Base-by-base conservation (phyloP, 2,329 filamentous ascomycete genomes). In the Pseudofabraea citricarpa region DNA sequence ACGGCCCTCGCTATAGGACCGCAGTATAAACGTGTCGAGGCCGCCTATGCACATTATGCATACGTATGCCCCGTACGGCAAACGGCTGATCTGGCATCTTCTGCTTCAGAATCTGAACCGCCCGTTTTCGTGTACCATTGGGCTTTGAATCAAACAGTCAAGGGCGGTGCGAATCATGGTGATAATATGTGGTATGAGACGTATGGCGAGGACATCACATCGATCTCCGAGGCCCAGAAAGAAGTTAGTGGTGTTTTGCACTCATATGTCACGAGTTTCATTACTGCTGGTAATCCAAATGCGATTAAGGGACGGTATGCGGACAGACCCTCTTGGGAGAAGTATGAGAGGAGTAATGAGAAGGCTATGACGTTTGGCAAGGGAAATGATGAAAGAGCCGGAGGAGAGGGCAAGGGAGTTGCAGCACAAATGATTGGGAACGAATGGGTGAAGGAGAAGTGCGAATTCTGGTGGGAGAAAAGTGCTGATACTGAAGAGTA, bases 61-160 rank as follows among this genome's bases (percentile, higher is more conserved):
- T 83, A 83, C 54, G 74, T 81, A 39, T 78, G 74, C 32, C 79
- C 79, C 1, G 75, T 83, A 0, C 65, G 81, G 5, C 76, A 81
- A 57, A 79, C 76, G 1, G 79, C 75, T 0, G 64, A 73, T 44
- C 63, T 68, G 18, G 57, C 55, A 4, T 37, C 35, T 16, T 51
- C 51, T 2, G 18, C 27, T 31, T 31, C 33, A n/a, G 16, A 21
- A 12, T 40, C 46, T 20, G 35, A 43, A 12, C 35, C 36, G 4
- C 50, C 47, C 52, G 74, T 67, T 2, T 77, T 73, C 51, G 64
- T 79, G 2, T 83, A 81, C 58, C 75, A 80, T 56, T 83, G 71
- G 63, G 77, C 78, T 0, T 65, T 75, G 3, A 67, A 67, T 21
- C 41, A 46, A 32, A 56, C 49, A 6, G 46, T 54, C 13, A 47